Conservation (phyloP, 179 eudicot species). For the Beta macrorhiza region DNA sequence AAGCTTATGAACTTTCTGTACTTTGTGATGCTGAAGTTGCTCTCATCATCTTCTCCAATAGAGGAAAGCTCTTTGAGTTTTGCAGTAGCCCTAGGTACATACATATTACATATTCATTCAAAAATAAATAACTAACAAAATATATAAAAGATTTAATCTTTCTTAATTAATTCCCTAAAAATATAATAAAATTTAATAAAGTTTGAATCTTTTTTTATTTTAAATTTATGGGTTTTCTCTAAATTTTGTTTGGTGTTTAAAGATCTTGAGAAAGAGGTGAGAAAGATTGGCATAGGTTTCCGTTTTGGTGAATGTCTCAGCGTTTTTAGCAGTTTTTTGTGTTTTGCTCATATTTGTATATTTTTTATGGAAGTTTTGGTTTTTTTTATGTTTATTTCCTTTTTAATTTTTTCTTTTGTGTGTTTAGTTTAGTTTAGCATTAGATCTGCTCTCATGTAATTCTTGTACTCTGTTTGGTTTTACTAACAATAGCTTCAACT, state of each 20-base stretch:
- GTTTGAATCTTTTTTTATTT: neutral
- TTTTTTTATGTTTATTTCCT: neutral
- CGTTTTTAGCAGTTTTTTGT: constrained; percentile 50
- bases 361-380: constrained; percentile 2
- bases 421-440: constrained; percentile 4
- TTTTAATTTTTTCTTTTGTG: neutral
- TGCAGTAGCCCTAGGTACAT: constrained; percentile 81
- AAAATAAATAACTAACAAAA: neutral
- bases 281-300: constrained; percentile 37
- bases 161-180: too few relatives aligned
- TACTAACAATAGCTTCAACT: constrained; percentile 14
- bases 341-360: constrained; percentile 22
- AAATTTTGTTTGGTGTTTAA: neutral
- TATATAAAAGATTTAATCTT: neutral
- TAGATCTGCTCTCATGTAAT: constrained; percentile 21
- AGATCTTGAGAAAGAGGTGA: constrained; percentile 10
- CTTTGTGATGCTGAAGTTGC: constrained; percentile 92
- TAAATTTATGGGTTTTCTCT: neutral
- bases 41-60: constrained; percentile 84
- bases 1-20: constrained; percentile 85
- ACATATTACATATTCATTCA: neutral
- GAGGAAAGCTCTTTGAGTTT: constrained; percentile 82
- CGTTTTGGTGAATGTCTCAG: constrained; percentile 71
- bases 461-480: constrained; percentile 20
- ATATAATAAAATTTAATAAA: neutral